These are phyloP conservation scores for Priceomyces haplophilus DNA, from an alignment of 805 yeast species.

Conservation along the genomic window DNA sequence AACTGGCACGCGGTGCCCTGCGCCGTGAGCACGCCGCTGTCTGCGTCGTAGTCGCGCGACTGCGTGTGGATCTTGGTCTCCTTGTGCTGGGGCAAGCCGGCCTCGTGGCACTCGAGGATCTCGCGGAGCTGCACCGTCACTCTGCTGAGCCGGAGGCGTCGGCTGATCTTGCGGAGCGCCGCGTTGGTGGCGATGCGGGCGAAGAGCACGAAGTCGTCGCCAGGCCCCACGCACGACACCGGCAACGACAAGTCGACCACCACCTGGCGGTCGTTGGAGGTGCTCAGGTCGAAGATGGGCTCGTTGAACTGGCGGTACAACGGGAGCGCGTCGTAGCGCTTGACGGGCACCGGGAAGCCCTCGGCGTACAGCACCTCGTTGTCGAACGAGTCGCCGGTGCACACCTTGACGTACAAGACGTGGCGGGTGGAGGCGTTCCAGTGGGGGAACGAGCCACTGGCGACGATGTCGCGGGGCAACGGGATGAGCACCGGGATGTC, in stretches of 20 bases:
- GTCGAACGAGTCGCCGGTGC: slow-evolving; percentile 28
- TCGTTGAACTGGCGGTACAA: slow-evolving; percentile 54
- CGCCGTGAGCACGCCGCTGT: slow-evolving; percentile 21
- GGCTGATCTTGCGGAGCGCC: slow-evolving; percentile 25
- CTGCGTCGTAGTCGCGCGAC: slow-evolving; percentile 23
- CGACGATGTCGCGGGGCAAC: slow-evolving; percentile 49
- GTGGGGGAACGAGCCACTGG: slow-evolving; percentile 47
- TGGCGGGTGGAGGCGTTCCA: slow-evolving; percentile 52
- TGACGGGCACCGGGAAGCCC: slow-evolving; percentile 51
- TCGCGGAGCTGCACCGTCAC: slow-evolving; percentile 51
- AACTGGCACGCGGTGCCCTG: slow-evolving; percentile 26
- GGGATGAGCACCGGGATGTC: slow-evolving; percentile 61
- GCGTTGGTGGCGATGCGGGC: slow-evolving; percentile 42
- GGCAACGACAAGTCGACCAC: slow-evolving; percentile 47
- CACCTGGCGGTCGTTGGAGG: slow-evolving; percentile 49
- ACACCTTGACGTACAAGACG: slow-evolving; percentile 37
- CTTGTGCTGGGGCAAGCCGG: slow-evolving; percentile 47
- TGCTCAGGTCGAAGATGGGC: slow-evolving; percentile 41
- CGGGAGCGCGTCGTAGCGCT: slow-evolving; percentile 56
- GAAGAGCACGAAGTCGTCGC: slow-evolving; percentile 43
- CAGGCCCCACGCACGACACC: slow-evolving; percentile 56
- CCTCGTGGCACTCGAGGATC: slow-evolving; percentile 51
- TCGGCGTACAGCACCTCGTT: slow-evolving; percentile 30
- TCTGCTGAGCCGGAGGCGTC: slow-evolving; percentile 39
- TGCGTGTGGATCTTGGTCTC: slow-evolving; percentile 40